A percentile compares a stretch with the other conserved stretches of the same genome.
Evolutionary conservation across 148 eudicot species (phyloP).

Genomic region (Rhododendron williamsianum): DNA sequence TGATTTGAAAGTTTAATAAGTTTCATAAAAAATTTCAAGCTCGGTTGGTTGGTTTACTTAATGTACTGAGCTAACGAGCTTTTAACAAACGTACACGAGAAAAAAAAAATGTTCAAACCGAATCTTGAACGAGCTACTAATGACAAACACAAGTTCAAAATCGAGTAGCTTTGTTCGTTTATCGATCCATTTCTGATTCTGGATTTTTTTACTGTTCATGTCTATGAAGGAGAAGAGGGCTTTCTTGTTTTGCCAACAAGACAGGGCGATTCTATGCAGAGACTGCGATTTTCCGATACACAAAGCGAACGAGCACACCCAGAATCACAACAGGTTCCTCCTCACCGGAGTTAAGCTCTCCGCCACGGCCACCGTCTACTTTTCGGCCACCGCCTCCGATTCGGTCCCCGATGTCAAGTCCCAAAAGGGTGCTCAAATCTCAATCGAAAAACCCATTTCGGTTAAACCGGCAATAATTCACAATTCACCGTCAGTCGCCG

Average conservation of each 20-base stretch:
- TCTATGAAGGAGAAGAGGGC: slow-evolving; percentile 62
- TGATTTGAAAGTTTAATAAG: background rate
- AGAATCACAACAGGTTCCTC: slow-evolving; percentile 63
- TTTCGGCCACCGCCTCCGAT: slow-evolving; percentile 13
- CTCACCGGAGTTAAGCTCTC: slow-evolving; percentile 68
- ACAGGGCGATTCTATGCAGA: slow-evolving; percentile 64
- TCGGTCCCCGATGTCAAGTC: slow-evolving; percentile 33
- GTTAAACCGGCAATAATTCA: background rate
- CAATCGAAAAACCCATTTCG: slow-evolving; percentile 13
- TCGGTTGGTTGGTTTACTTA: too few species aligned
- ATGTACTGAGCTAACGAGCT: background rate
- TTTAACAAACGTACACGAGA: too few species aligned
- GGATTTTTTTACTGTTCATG: background rate
- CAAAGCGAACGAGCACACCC: slow-evolving; percentile 57
- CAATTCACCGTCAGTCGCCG: slow-evolving; percentile 8
- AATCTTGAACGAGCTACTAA: background rate
- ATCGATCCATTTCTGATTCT: background rate
- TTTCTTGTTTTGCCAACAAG: slow-evolving; percentile 77
- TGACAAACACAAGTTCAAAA: background rate
- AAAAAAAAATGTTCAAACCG: too few species aligned
- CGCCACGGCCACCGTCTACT: slow-evolving; percentile 16
- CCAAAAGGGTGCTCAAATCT: slow-evolving; percentile 8
- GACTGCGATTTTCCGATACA: slow-evolving; percentile 73
- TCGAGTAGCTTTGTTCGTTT: background rate
- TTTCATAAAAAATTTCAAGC: too few species aligned